Percentiles rank a stretch among this genome's conserved stretches.
These are phyloP conservation scores for Penicillium verrucosum DNA, from an alignment of 2,329 filamentous ascomycete species.

Conservation along the genomic window DNA sequence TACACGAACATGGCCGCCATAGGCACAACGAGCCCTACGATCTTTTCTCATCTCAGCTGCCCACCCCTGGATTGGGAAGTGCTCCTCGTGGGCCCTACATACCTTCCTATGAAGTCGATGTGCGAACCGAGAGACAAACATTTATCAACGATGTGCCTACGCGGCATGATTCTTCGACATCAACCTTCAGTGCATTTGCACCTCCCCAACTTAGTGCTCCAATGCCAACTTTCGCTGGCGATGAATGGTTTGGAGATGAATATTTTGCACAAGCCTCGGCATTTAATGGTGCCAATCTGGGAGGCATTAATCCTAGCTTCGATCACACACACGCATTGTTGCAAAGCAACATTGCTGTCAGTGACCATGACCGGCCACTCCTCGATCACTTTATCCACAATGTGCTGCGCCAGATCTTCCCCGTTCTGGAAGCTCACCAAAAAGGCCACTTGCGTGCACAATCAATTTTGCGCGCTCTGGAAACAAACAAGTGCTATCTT, in stretches of 20 bases:
- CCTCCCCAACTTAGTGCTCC: conserved; percentile 69
- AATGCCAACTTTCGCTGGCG: conserved; percentile 62
- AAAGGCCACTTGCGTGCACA: conserved; percentile 77
- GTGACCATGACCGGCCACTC: conserved; percentile 81
- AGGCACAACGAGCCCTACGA: conserved; percentile 47
- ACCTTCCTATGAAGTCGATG: conserved; percentile 83
- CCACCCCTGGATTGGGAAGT: conserved; percentile 51
- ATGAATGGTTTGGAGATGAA: conserved; percentile 71
- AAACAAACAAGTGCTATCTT: too few relatives aligned
- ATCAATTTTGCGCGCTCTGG: conserved; percentile 69
- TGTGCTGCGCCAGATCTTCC: conserved; percentile 85
- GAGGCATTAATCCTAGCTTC: conserved; percentile 15
- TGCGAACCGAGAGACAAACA: conserved; percentile 93
- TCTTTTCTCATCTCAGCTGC: conserved; percentile 41
- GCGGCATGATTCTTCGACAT: conserved; percentile 79
- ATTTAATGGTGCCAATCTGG: conserved; percentile 31
- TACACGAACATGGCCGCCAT: conserved; percentile 54
- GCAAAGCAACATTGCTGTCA: conserved; percentile 76
- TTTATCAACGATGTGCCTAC: conserved; percentile 89
- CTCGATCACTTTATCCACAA: conserved; percentile 88
- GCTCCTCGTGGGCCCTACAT: conserved; percentile 27
- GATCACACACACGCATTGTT: conserved; percentile 54
- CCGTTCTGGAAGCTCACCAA: conserved; percentile 85
- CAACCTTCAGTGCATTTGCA: conserved; percentile 86
- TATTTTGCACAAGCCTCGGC: conserved; percentile 59